These are phyloP conservation scores for Lanzia echinophila DNA, from an alignment of 2,329 filamentous ascomycete genomes.

Conservation along the genomic window DNA sequence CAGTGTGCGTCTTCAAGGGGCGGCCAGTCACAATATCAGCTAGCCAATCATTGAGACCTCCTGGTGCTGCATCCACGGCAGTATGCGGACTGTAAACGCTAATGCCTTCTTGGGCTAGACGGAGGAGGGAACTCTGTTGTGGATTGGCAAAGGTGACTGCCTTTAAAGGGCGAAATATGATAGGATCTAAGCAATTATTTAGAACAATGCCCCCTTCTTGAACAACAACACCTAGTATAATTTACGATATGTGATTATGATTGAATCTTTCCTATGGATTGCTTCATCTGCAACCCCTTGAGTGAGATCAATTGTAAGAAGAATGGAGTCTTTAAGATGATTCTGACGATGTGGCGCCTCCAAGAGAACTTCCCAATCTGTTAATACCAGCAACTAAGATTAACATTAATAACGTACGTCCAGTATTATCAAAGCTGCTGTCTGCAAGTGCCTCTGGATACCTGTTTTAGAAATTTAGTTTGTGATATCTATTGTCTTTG, in stretches of 20 bases:
- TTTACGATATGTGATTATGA: constrained; percentile 85
- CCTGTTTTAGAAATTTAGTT: constrained; percentile 30
- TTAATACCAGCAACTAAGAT: neutral
- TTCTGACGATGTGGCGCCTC: constrained; percentile 58
- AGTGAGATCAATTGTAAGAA: constrained; percentile 88
- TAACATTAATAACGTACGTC: constrained; percentile 39
- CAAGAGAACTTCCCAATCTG: constrained; percentile 48
- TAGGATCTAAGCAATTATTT: constrained; percentile 59
- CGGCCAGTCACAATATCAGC: constrained; percentile 65
- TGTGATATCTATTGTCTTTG: neutral
- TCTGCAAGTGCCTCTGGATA: constrained; percentile 89
- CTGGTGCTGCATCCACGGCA: constrained; percentile 78
- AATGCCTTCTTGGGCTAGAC: constrained; percentile 77
- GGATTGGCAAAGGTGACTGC: constrained; percentile 76
- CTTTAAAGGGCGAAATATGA: constrained; percentile 92
- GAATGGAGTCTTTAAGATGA: constrained; percentile 57
- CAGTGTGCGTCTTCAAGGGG: neutral
- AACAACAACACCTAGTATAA: constrained; percentile 9
- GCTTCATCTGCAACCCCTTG: constrained; percentile 85
- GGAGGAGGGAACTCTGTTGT: constrained; percentile 79
- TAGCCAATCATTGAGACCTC: constrained; percentile 90
- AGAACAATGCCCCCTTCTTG: neutral
- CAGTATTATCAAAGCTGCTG: constrained; percentile 93
- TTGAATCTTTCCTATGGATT: constrained; percentile 65
- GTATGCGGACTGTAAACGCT: constrained; percentile 97